Base-by-base conservation (phyloP, 108 stramenopile genomes). In the Cyclostephanos tholiformis region DNA sequence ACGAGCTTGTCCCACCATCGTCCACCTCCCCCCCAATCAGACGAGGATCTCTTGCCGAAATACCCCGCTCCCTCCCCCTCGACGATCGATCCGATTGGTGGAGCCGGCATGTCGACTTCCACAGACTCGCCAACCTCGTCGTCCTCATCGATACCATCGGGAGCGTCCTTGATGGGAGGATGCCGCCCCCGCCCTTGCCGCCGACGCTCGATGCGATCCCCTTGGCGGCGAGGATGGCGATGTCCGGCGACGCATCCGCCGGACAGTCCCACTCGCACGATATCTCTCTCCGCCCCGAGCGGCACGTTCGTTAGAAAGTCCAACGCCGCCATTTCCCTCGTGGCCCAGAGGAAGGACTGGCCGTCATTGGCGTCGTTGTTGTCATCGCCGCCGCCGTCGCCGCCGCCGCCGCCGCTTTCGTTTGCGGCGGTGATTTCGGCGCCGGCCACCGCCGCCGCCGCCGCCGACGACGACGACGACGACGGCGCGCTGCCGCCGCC, bases 241-340 rank as follows among this genome's bases (percentile, higher is more conserved):
- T 22, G 36, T 41, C 57, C 74, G 68, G 63, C 75, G 68, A 35
- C 72, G 49, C 43, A 32, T 32, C 74, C 81, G 53, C 69, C 81
- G 13, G 59, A 51, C 49, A 74, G 53, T 26, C 92, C 91, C 26
- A 77, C 75, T 9, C 67, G 85, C 10, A 92, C 88, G 69, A 94
- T 92, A 12, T 75, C 73, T 13, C 53, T 64, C 78, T 94, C 93
- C 16, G 79, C 81, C 20, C 79, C 67, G 73, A 96, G 38, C 4
- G 92, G 90, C 57, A 96, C 82, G 35, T 82, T 85, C 63, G 87
- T 65, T 30, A 96, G 70, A 60, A 96, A 96, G 63, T 94, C 91
- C 65, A 96, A 84, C 6, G 93, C 95, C 2, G 95, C 95, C 74
- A 96, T 91, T 60, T 96, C 92, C 67, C 93, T 65, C 17, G 90